Conservation (phyloP, 768 basidiomycete genomes). For the Lactarius trivialis region DNA sequence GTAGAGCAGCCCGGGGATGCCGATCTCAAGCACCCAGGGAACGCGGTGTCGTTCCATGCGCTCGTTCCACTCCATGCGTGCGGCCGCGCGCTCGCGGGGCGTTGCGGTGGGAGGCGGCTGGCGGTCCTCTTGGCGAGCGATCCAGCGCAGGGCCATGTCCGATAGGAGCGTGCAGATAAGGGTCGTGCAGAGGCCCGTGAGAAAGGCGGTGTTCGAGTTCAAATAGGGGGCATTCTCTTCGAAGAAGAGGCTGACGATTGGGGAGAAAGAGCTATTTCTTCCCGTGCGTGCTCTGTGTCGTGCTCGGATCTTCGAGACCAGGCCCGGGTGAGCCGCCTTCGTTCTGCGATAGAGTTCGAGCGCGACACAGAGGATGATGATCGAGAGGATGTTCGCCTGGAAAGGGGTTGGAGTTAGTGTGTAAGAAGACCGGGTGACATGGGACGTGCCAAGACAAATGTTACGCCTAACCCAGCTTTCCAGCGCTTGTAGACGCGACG, state of each 20-base stretch:
- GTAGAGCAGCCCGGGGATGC: constrained; percentile 10
- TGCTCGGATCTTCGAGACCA: constrained; percentile 9
- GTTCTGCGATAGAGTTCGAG: constrained; percentile 15
- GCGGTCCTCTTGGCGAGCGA: constrained; percentile 5
- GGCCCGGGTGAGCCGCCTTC: constrained; percentile 7
- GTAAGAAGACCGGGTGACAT: too few species aligned
- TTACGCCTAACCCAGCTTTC: constrained; percentile 13
- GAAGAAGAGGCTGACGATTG: constrained; percentile 17
- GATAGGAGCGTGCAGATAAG: constrained; percentile 11
- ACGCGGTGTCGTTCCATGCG: constrained; percentile 6
- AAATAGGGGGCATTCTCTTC: constrained; percentile 4
- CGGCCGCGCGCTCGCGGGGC: constrained; percentile 11
- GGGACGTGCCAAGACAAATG: constrained; percentile 12
- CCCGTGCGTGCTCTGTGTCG: constrained; percentile 8
- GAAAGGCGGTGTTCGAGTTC: constrained; percentile 8
- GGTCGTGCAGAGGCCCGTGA: constrained; percentile 11
- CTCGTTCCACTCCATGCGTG: constrained; percentile 18
- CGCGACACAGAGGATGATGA: constrained; percentile 9
- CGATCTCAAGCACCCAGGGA: constrained; percentile 11
- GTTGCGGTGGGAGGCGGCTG: background rate
- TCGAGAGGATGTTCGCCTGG: constrained; percentile 12
- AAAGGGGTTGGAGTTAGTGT: background rate
- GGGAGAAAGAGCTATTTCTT: constrained; percentile 2
- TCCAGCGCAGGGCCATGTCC: constrained; percentile 14
- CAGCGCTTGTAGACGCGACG: constrained; percentile 8